phyloP scores from a whole-genome alignment of 345 rosid genomes.

The Pugionium dolabratum region DNA sequence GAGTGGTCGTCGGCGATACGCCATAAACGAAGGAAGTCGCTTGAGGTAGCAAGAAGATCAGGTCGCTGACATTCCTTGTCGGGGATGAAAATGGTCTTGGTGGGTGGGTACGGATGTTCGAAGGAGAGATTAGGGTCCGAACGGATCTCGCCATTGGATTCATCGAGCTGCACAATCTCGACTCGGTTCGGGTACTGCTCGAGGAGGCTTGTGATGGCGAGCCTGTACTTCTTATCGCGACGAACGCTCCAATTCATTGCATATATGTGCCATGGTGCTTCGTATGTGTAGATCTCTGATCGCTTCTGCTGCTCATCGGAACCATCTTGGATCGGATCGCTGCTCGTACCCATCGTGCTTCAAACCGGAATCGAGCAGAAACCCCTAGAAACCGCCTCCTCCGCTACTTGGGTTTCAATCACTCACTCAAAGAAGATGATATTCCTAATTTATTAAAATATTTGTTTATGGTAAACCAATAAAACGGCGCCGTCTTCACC shows the following conservation, averaged over 20 bases:
- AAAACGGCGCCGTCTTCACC: no score
- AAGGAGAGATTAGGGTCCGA: conserved; percentile 78
- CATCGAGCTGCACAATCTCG: conserved; percentile 94
- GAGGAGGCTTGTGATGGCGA: conserved; percentile 88
- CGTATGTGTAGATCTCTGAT: conserved; percentile 95
- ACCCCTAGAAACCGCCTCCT: conserved; percentile 40
- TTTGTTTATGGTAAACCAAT: no score
- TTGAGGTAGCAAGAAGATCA: conserved; percentile 90
- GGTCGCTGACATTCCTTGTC: conserved; percentile 87
- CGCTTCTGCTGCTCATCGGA: conserved; percentile 94
- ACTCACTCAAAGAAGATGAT: conserved; percentile 31
- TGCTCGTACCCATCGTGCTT: conserved; percentile 58
- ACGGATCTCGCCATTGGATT: conserved; percentile 92
- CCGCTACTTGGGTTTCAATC: conserved; percentile 12
- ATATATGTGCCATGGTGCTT: conserved; percentile 96
- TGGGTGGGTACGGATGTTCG: conserved; percentile 92
- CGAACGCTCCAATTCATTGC: conserved; percentile 99
- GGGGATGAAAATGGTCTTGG: conserved; percentile 86
- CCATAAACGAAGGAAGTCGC: conserved; percentile 95
- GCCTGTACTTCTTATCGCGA: conserved; percentile 93
- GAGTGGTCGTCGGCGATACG: conserved; percentile 63
- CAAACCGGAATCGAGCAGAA: conserved; percentile 11
- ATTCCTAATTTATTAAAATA: neutral
- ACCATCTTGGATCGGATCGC: conserved; percentile 79
- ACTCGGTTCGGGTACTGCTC: conserved; percentile 76